Conservation (phyloP, 2,329 filamentous ascomycete genomes). For the Curvularia spicifera region DNA sequence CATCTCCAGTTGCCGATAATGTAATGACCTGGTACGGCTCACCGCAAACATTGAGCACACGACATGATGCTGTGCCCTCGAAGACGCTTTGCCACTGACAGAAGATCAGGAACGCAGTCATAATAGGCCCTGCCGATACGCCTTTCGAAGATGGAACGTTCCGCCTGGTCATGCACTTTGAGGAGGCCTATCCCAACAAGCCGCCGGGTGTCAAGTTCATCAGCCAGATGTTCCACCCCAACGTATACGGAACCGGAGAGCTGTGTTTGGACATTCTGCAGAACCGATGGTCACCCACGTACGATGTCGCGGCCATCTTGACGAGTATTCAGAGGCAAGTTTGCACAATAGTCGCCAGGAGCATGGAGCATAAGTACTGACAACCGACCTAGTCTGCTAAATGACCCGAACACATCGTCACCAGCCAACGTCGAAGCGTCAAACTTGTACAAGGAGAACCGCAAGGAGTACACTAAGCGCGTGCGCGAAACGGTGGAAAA, state of each 20-base stretch:
- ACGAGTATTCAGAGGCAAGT: constrained; percentile 94
- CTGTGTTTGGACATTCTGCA: constrained; percentile 96
- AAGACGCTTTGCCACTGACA: constrained; percentile 33
- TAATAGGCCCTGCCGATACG: constrained; percentile 95
- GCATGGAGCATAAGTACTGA: constrained; percentile 23
- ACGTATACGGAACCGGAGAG: constrained; percentile 96
- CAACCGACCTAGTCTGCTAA: constrained; percentile 71
- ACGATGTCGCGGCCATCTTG: constrained; percentile 95
- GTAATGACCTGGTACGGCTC: constrained; percentile 87
- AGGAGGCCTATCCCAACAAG: constrained; percentile 98
- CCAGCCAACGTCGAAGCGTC: constrained; percentile 98
- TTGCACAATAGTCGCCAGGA: neutral
- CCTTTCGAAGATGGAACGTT: constrained; percentile 99
- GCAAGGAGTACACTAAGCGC: constrained; percentile 93
- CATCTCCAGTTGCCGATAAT: constrained; percentile 93
- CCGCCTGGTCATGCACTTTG: constrained; percentile 97
- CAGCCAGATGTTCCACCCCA: constrained; percentile 98
- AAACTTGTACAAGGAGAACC: constrained; percentile 97
- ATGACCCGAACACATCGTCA: constrained; percentile 98
- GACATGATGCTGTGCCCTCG: constrained; percentile 20
- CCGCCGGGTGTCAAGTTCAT: constrained; percentile 98
- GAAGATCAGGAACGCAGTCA: constrained; percentile 85
- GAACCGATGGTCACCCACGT: constrained; percentile 98
- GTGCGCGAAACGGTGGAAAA: constrained; percentile 98
- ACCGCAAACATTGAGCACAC: constrained; percentile 33